Conservation (phyloP, 1,284 basidiomycete genomes). For the Hymenochaete sp. region DNA sequence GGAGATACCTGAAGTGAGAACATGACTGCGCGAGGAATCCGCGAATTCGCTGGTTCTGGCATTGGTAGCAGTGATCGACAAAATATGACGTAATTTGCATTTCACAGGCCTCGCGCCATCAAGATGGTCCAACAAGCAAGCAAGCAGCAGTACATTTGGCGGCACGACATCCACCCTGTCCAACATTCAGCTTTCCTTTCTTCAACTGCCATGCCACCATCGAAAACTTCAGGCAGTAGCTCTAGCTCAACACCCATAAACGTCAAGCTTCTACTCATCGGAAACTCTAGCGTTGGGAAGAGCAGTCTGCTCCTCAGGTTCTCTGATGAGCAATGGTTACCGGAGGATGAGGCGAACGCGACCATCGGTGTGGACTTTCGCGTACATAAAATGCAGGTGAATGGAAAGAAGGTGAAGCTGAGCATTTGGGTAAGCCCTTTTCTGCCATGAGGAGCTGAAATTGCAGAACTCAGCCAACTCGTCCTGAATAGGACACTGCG, state of each 20-base stretch:
- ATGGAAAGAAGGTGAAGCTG: conserved; percentile 70
- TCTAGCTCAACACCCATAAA: conserved; percentile 35
- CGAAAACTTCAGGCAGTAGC: not conserved
- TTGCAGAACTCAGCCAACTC: not conserved
- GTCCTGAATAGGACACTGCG: conserved; percentile 64
- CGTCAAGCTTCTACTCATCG: conserved; percentile 67
- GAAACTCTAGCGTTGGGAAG: conserved; percentile 89
- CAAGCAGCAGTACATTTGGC: too few species aligned
- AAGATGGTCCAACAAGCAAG: too few species aligned
- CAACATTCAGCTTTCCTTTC: too few species aligned
- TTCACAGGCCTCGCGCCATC: not conserved
- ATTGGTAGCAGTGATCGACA: not conserved
- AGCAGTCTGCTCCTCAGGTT: conserved; percentile 87
- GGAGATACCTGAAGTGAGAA: too few species aligned
- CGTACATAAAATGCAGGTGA: conserved; percentile 76
- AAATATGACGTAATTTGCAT: not conserved
- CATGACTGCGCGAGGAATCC: too few species aligned
- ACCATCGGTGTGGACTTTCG: conserved; percentile 88
- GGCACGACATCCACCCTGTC: too few species aligned
- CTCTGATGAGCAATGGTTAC: conserved; percentile 93
- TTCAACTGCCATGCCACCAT: conserved; percentile 8
- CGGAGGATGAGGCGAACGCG: conserved; percentile 89
- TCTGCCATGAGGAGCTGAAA: not conserved
- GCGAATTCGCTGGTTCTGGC: too few species aligned
- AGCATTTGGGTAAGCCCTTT: conserved; percentile 68